These are phyloP conservation scores for Myrica gale DNA, from an alignment of 306 rosid species.

Conservation along the genomic window DNA sequence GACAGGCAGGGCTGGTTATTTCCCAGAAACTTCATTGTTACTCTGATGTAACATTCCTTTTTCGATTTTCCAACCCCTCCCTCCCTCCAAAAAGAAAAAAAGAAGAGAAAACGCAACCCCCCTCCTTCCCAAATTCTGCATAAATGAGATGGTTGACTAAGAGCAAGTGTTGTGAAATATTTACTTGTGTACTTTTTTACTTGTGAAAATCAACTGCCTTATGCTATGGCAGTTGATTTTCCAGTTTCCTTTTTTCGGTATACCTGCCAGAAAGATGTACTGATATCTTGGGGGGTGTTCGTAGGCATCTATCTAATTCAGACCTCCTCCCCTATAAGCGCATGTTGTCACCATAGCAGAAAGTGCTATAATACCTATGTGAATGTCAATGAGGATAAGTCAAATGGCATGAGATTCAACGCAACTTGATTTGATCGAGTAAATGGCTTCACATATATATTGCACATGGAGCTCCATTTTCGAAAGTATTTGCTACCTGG, in stretches of 20 bases:
- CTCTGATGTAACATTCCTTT: neutral
- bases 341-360: neutral
- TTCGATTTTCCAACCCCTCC: neutral
- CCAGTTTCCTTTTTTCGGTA: too few species aligned
- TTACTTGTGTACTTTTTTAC: neutral
- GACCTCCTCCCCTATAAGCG: neutral
- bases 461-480: too few species aligned
- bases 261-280: neutral
- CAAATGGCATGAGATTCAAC: too few species aligned
- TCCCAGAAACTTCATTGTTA: constrained; percentile 3
- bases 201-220: neutral
- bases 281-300: too few species aligned
- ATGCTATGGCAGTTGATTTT: too few species aligned
- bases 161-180: neutral
- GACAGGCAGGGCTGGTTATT: constrained; percentile 18
- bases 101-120: too few species aligned
- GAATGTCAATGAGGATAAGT: neutral
- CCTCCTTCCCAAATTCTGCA: neutral
- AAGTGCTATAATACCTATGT: neutral
- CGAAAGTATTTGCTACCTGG: too few species aligned
- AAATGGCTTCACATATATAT: too few species aligned
- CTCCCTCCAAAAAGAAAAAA: neutral
- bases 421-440: too few species aligned
- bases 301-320: too few species aligned
- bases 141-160: neutral